Base-by-base conservation (phyloP, 805 yeast genomes). In the Metschnikowia proteae region DNA sequence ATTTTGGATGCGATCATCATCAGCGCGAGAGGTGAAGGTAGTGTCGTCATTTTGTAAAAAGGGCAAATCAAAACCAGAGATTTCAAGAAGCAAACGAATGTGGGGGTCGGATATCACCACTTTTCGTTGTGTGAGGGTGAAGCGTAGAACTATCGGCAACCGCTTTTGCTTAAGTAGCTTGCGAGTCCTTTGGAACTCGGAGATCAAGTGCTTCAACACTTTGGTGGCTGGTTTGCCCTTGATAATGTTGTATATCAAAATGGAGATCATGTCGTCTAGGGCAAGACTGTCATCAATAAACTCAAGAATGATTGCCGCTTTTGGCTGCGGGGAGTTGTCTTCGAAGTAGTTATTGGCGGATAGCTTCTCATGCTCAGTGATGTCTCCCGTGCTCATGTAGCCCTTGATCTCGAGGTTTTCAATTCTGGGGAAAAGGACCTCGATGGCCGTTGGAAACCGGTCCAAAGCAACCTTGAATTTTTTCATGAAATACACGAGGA, bases 401-500 rank as follows among this genome's bases (percentile, higher is more conserved):
- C 74, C 68, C 48, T 65, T 51, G 71, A 68, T 23, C 74, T 69
- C 52, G 63, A 76, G 22, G 65, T 67, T 59, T 71, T 81, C 65
- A 61, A 79, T 52, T 56, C 83, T 71, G 38, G 86, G 79, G 61
- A 88, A 88, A 45, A 89, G 67, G 3, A 92, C 58, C 59, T 89
- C 96, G 64, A 81, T 58, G 75, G 75, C 46, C 76, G 70, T 42
- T 79, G 91, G 53, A 83, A 76, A 56, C 62, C 74, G 23, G 65
- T 72, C 48, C 75, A 70, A 50, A 68, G 75, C 60, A 65, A 68
- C 41, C 70, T 79, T 57, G 83, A 73, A 72, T 53, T 78, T 78
- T 47, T 78, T 75, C 80, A 88, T 80, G 56, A 75, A 89, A 56
- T 83, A 82, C 23, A 75, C 73, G 32, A 86, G 68, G 56, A 92